Evolutionary conservation across 257 asterid genomes (phyloP), one percentile per base, ranked within the genome.

Genomic region (Lycium ferocissimum): DNA sequence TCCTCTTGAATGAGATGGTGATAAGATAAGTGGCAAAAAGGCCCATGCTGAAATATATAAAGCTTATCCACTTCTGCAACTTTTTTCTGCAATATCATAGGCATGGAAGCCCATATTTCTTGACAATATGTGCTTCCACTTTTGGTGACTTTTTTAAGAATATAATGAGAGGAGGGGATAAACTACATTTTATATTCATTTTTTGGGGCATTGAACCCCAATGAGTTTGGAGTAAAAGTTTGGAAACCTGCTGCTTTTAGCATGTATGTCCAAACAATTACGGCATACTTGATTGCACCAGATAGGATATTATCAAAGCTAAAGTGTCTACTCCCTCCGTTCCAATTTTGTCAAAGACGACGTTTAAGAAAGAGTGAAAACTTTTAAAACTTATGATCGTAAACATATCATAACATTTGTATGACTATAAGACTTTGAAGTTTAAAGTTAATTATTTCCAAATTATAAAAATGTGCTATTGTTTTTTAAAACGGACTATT

Each of bases 51-150:
- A 84, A 85, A 84, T 85, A 81, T 61, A 88, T 63, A 40, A 89
- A 87, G 75, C 90, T 93, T 92, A 91, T 93, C 98, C 87, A 79
- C 51, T 83, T 85, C 43, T 45, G 54, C 35, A 40, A 22, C 81
- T 71, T 67, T 85, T 82, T 85, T 84, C 82, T 72, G 84, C 88
- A 66, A 43, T 69, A 84, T 84, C 85, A 88, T 85, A 87, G 88
- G 85, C 89, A 82, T 53, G 40, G 45, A 5, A 40, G 45, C 45
- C 45, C 45, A 40, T 35, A 71, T 49, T 26, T 76, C 33, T 43
- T n/a, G 17, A 20, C 80, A 53, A 84, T 53, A 85, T 65, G 84
- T 58, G 66, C 78, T 82, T 22, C 49, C 20, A 58, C 83, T 85
- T 17, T 63, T 69, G 20, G 38, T 58, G 12, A 47, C 18, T 40